Percentiles rank a stretch among this genome's conserved stretches.
These are phyloP conservation scores for Bipolaris oryzae DNA, from an alignment of 2,329 filamentous ascomycete species.

Conservation along the genomic window DNA sequence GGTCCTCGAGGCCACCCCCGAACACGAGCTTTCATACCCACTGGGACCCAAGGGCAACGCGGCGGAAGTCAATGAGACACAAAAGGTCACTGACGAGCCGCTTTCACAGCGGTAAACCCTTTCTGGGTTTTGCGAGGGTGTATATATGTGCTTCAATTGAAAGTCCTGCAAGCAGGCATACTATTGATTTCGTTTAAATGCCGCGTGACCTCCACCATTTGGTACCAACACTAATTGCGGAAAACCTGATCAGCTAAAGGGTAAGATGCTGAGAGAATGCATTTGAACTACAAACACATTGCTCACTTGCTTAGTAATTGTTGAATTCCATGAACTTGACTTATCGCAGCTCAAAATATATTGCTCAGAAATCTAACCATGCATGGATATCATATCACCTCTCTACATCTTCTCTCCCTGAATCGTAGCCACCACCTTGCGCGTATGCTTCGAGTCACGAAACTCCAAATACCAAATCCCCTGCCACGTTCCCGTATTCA, in stretches of 20 bases:
- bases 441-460: slow-evolving; percentile 72
- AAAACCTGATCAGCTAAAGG: neutral
- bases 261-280: neutral
- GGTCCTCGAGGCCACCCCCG: slow-evolving; percentile 80
- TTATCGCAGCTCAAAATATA: neutral
- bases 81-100: slow-evolving; percentile 64
- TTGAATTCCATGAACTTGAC: neutral
- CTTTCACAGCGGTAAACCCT: slow-evolving; percentile 62
- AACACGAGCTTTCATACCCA: slow-evolving; percentile 80
- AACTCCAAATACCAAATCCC: slow-evolving; percentile 97
- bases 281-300: neutral
- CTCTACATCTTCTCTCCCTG: slow-evolving; percentile 74
- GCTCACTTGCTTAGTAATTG: neutral
- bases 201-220: neutral
- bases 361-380: neutral
- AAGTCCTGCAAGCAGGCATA: slow-evolving; percentile 2
- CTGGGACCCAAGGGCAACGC: slow-evolving; percentile 66
- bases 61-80: slow-evolving; percentile 64
- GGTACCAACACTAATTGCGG: neutral
- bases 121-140: slow-evolving; percentile 14
- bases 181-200: neutral
- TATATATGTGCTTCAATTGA: slow-evolving; percentile 35
- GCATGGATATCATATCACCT: neutral
- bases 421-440: slow-evolving; percentile 89
- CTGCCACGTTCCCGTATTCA: slow-evolving; percentile 79